Percentiles rank a stretch among this genome's conserved stretches.
These are phyloP conservation scores for Royoungia palumana DNA, from an alignment of 768 basidiomycete species.

Conservation along the genomic window DNA sequence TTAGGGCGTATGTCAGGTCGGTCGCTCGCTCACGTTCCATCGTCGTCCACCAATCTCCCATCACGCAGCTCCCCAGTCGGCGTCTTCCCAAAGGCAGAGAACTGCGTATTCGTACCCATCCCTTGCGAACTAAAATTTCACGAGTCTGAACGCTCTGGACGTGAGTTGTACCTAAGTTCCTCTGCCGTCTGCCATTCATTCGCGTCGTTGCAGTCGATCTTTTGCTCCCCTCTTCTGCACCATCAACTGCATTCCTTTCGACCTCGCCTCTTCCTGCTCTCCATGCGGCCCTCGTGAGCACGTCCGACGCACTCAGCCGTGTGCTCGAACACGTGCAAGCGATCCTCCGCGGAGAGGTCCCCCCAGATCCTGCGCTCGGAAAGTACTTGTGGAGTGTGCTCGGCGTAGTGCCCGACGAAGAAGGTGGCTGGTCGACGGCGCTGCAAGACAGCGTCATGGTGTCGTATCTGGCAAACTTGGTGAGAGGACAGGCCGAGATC, in stretches of 20 bases:
- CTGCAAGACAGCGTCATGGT: conserved; percentile 94
- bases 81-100: conserved; percentile 85
- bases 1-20: conserved; percentile 85
- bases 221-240: conserved; percentile 53
- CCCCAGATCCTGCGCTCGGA: conserved; percentile 83
- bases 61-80: conserved; percentile 76
- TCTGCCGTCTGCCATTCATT: conserved; percentile 1
- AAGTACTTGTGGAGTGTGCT: conserved; percentile 89
- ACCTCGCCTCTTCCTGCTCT: conserved; percentile 57
- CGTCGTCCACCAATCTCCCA: conserved; percentile 10
- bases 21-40: conserved; percentile 14
- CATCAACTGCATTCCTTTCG: conserved; percentile 35
- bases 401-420: conserved; percentile 67
- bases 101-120: conserved; percentile 91
- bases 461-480: conserved; percentile 89
- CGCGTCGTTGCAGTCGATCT: conserved; percentile 63
- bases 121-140: conserved; percentile 83
- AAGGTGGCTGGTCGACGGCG: conserved; percentile 69
- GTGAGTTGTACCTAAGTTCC: conserved; percentile 54
- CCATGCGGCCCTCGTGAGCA: conserved; percentile 53
- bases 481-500: conserved; percentile 90
- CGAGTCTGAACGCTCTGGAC: conserved; percentile 78
- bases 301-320: conserved; percentile 78
- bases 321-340: conserved; percentile 81
- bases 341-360: conserved; percentile 72